Evolutionary conservation across 1,284 basidiomycete genomes (phyloP), one percentile per base, ranked within the genome.

Genomic region (Paramarasmius palmivorus): DNA sequence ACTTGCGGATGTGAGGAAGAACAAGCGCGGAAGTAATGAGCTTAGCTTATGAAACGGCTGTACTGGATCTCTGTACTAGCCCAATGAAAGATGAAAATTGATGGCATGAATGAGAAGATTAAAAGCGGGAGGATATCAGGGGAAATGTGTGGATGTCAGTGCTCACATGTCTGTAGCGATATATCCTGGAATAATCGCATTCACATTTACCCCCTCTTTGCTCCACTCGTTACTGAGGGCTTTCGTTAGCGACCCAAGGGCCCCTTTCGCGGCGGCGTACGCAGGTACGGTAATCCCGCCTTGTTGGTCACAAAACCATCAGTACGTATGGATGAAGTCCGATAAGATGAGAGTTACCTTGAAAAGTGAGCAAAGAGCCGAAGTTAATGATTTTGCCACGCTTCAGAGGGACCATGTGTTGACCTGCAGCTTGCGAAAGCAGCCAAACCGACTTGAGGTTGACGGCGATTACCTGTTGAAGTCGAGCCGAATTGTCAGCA

Each of bases 181-280:
- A 72, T 97, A 95, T 20, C 94, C 94, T 22, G 94, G 94, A 47
- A 90, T 90, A 61, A 98, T 93, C 47, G 81, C 90, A 68, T 95
- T 95, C 46, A 96, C 93, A 67, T 94, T 90, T 54, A 97, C 84
- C 60, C 93, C 93, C 66, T 93, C 84, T 61, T 82, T 79, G 75
- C 83, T 77, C 78, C 78, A 81, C 63, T 80, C 78, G 62, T 86
- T 89, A 62, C 79, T 79, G 55, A 90, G 74, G 4, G 87, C 88
- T 68, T 92, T 92, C 19, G 90, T 93, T 59, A 91, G 79, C 65
- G 93, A 88, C 7, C 88, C 91, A 49, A 92, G 75, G 15, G 92
- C 93, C 50, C 92, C 94, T 64, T 94, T 94, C 19, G 95, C 90
- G 0, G 94, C 84, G 1, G 95, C 92, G 66, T 98, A 98, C 2